Evolutionary conservation across 192 early-diverging fungal species (phyloP).

Genomic region (Rhizophagus clarus): DNA sequence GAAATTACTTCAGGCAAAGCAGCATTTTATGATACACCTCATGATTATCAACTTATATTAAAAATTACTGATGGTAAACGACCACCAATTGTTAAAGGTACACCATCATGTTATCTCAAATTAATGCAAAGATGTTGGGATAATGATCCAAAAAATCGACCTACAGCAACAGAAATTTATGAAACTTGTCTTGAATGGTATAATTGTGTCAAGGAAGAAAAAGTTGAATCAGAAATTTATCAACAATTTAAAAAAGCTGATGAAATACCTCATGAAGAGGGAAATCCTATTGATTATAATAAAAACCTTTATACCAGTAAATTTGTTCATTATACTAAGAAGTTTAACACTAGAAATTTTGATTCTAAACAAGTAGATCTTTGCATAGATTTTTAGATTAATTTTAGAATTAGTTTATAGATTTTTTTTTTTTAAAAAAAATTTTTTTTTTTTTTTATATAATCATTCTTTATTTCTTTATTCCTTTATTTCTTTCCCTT

Average conservation of each 20-base stretch:
- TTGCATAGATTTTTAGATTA: not conserved
- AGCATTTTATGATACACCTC: constrained; percentile 24
- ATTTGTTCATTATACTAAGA: not conserved
- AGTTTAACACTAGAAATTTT: not conserved
- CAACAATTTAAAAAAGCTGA: not conserved
- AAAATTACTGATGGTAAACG: constrained; percentile 14
- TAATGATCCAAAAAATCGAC: constrained; percentile 10
- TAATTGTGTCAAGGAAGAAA: not conserved
- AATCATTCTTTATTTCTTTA: no score
- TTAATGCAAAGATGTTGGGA: constrained; percentile 23
- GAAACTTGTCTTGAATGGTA: not conserved
- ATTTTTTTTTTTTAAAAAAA: no score
- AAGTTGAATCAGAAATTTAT: not conserved
- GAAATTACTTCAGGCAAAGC: constrained; percentile 41
- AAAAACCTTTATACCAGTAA: not conserved
- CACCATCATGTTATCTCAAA: not conserved
- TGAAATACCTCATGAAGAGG: not conserved
- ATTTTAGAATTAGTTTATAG: no score
- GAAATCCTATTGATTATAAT: no score
- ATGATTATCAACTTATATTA: not conserved
- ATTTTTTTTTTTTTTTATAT: no score
- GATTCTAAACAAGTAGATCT: not conserved
- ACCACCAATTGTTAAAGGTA: not conserved
- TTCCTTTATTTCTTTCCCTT: no score
- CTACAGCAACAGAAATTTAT: constrained; percentile 9